Evolutionary conservation across 306 rosid species (phyloP), one percentile per base, ranked within the genome.

Genomic region (Comarum palustre): DNA sequence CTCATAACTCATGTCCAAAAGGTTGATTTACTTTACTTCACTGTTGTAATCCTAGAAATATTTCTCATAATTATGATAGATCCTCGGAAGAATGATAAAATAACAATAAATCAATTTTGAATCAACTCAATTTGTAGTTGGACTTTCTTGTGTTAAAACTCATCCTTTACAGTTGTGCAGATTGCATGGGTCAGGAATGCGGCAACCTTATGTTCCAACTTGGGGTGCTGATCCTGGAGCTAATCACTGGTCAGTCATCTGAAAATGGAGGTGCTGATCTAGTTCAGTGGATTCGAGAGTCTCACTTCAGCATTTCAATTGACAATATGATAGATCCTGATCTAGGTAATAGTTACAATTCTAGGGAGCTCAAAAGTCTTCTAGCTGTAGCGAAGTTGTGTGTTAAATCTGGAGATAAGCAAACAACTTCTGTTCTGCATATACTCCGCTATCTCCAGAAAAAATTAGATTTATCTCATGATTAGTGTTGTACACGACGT

Each of bases 301-400:
- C 94, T 14, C 77, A 87, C 36, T 85, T 89, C 81, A 79, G 82
- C 69, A 85, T 74, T 73, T 89, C 97, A 32, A 84, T 93, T 66
- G 83, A 87, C 81, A 87, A 91, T 71, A 93, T 93, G 98, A 79
- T 93, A 71, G 98, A 93, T 72, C 98, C 98, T 9, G 97, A 93
- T 73, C 87, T 93, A 17, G 98, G 97, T 66, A 83, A 86, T 75
- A 73, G 77, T 41, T 93, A 84, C 68, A 82, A 90, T 74, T 81
- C 85, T 51, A 85, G 74, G 72, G 98, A 87, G 81, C 88, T 87
- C 38, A 87, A 84, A 79, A 90, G 71, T 65, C 97, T 93, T 75
- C 90, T 93, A 25, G 87, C 84, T 31, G 85, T 93, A 79, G 98
- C 98, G 22, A 93, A 89, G 82, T 59, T 90, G 69, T 93, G 98